Conservation (phyloP, 2,329 filamentous ascomycete species). For the Hortaea werneckii region DNA sequence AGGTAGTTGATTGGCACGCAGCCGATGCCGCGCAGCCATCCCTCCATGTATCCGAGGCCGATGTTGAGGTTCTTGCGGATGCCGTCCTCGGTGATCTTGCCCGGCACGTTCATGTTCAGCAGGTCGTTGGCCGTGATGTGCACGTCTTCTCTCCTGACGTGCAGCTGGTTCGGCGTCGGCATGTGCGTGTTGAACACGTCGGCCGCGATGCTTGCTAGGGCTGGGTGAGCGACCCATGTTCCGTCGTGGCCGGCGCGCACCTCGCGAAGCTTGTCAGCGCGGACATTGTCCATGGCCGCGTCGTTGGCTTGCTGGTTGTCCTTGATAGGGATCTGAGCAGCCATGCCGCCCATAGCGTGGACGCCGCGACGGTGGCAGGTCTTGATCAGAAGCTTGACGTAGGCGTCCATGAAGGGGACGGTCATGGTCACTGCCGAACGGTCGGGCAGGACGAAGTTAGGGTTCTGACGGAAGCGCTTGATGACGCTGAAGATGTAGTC, state of each 20-base stretch:
- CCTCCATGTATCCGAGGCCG: slow-evolving; percentile 96
- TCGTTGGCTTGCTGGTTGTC: slow-evolving; percentile 85
- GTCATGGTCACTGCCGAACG: slow-evolving; percentile 92
- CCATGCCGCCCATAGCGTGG: slow-evolving; percentile 99
- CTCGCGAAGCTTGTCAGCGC: slow-evolving; percentile 92
- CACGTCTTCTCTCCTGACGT: slow-evolving; percentile 82
- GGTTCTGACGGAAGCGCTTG: slow-evolving; percentile 97
- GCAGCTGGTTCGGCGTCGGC: slow-evolving; percentile 96
- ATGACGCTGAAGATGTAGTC: slow-evolving; percentile 99
- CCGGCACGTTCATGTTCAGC: slow-evolving; percentile 96
- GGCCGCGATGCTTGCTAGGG: slow-evolving; percentile 73
- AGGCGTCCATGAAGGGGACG: slow-evolving; percentile 94
- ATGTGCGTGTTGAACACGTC: slow-evolving; percentile 98
- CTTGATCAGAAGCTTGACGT: slow-evolving; percentile 94
- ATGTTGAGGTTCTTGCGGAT: slow-evolving; percentile 98
- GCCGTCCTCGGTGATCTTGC: slow-evolving; percentile 81
- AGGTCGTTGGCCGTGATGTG: slow-evolving; percentile 78
- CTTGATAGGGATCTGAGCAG: slow-evolving; percentile 97
- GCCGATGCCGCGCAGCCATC: slow-evolving; percentile 87
- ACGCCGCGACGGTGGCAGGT: slow-evolving; percentile 94
- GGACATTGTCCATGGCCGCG: slow-evolving; percentile 83
- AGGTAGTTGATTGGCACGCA: slow-evolving; percentile 97
- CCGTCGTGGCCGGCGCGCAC: slow-evolving; percentile 91
- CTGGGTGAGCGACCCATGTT: slow-evolving; percentile 96
- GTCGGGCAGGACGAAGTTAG: slow-evolving; percentile 87